A percentile compares a stretch with the other conserved stretches of the same genome.
Evolutionary conservation across 805 yeast genomes (phyloP).

Genomic region (Vanderwaltozyma yarrowii): DNA sequence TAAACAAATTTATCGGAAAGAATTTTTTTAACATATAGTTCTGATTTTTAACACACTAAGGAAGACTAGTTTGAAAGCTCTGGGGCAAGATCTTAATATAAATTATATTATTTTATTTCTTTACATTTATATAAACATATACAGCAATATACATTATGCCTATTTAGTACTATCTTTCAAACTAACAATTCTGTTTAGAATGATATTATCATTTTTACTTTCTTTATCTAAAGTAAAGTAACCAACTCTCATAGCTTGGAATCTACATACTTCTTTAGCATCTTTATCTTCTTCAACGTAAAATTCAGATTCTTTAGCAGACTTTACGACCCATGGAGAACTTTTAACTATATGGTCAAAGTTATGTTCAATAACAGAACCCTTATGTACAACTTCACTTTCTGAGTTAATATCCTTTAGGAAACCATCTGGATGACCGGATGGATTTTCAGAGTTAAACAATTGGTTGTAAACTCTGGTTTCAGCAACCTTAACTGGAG

Average conservation of each 20-base stretch:
- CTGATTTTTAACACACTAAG: too few relatives aligned
- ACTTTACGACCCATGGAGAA: constrained; percentile 66
- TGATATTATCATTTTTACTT: constrained; percentile 45
- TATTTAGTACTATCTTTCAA: constrained; percentile 63
- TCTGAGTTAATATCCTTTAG: constrained; percentile 73
- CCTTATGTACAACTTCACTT: constrained; percentile 56
- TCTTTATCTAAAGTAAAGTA: constrained; percentile 89
- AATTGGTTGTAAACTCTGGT: constrained; percentile 81
- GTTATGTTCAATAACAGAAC: constrained; percentile 70
- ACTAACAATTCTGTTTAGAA: constrained; percentile 86
- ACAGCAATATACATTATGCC: constrained; percentile 1
- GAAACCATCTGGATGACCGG: constrained; percentile 79
- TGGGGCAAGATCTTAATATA: too few relatives aligned
- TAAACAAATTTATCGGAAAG: too few relatives aligned
- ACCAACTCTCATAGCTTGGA: constrained; percentile 96
- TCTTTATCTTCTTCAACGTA: constrained; percentile 55
- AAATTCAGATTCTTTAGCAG: constrained; percentile 51
- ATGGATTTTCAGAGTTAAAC: constrained; percentile 86
- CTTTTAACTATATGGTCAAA: constrained; percentile 54
- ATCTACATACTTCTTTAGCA: constrained; percentile 74
- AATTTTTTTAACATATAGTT: too few relatives aligned
- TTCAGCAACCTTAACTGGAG: constrained; percentile 60
- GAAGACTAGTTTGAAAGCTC: too few relatives aligned
- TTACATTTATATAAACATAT: neutral
- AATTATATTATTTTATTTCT: too few relatives aligned